Evolutionary conservation across 805 yeast genomes (phyloP), one percentile per base, ranked within the genome.

Genomic region (Saccharomycopsis javanensis): DNA sequence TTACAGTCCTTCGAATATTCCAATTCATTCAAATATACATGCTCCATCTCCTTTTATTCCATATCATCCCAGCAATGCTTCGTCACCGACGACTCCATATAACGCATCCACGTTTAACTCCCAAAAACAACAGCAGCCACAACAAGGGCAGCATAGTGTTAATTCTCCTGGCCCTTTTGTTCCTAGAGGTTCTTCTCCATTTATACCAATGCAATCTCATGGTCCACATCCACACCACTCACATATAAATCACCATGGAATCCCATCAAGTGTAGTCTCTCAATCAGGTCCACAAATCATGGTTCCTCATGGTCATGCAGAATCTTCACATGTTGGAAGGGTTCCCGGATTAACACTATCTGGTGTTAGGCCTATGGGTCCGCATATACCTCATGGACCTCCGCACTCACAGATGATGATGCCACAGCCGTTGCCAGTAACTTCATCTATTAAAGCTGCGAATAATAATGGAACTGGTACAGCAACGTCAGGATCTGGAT

Each of bases 391-490:
- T 6, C 20, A 31, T 23, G 25, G 34, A 13, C 55, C 31, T 25
- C 55, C 28, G 4, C 55, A 51, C 13, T 46, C 53, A 20, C 42
- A 31, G 18, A 51, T 51, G 54, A 55, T 60, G 38, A 46, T 54
- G n/a, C 45, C 48, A 48, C 53, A 30, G 11, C 50, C 55, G 1
- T 35, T 35, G 11, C 55, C 50, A 5, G 33, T 11, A 25, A 27
- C 33, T 13, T 35, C 42, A 25, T 13, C 48, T 6, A 3, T 18
- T 5, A 35, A 15, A 27, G n/a, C n/a, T 16, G 50, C n/a, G 2
- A 27, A 28, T n/a, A 35, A 23, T 6, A 28, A 35, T n/a, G 34
- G 31, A 18, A 13, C 35, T 5, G 13, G 35, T 31, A 31, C 20
- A 10, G 31, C 51, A 23, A 46, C 28, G 15, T 25, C 30, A 5